Evolutionary conservation across 1,284 basidiomycete genomes (phyloP).

Genomic region (Bondarzewia mesenterica): DNA sequence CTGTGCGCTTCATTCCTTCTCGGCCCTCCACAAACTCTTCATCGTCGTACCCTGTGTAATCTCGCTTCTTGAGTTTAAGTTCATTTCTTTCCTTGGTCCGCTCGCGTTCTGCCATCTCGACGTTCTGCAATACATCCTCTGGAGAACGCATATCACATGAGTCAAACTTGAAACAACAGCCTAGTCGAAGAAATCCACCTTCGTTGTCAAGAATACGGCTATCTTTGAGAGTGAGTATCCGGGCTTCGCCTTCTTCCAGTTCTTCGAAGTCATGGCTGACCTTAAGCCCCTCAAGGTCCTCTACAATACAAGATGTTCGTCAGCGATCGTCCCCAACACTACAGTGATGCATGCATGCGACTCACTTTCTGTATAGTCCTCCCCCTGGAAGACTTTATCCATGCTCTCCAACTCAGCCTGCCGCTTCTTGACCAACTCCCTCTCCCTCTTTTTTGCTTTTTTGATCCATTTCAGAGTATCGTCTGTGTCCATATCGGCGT

Average conservation of each 20-base stretch:
- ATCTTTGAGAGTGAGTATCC: conserved; percentile 95
- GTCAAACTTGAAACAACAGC: neutral
- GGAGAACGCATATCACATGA: no score
- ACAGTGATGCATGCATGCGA: conserved; percentile 12
- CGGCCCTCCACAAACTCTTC: conserved; percentile 79
- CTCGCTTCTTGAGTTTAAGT: conserved; percentile 81
- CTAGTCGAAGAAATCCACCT: conserved; percentile 37
- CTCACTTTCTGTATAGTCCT: conserved; percentile 76
- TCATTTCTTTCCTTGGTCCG: conserved; percentile 72
- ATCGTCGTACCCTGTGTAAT: conserved; percentile 96
- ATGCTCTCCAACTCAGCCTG: conserved; percentile 74
- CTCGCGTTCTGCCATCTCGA: conserved; percentile 86
- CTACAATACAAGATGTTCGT: conserved; percentile 26
- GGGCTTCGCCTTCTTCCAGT: conserved; percentile 88
- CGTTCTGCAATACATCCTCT: conserved; percentile 97
- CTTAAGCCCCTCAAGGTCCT: conserved; percentile 88
- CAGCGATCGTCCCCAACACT: conserved; percentile 2
- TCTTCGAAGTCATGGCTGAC: conserved; percentile 93
- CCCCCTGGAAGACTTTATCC: conserved; percentile 67
- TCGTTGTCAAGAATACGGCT: conserved; percentile 89
- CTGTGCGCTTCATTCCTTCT: conserved; percentile 72
- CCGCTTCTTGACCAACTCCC: conserved; percentile 72
- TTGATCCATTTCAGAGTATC: conserved; percentile 86
- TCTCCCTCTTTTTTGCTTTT: conserved; percentile 80
- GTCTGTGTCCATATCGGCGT: conserved; percentile 65